Base-by-base conservation (phyloP, 129 eudicot genomes). In the Silybum marianum region DNA sequence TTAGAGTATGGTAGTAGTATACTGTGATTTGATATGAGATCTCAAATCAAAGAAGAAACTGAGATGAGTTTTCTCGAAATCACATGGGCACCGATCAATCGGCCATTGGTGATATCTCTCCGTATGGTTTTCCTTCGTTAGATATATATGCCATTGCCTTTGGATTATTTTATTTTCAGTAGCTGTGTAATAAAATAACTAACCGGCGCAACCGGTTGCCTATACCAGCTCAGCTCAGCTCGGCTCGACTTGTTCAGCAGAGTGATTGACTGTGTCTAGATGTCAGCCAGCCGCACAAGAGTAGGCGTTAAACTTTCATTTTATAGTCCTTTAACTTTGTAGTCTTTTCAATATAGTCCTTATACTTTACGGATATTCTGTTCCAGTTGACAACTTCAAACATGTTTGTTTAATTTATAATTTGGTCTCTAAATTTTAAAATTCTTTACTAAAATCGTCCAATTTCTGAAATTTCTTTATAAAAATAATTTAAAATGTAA, bases 131-230 rank as follows among this genome's bases (percentile, higher is more conserved):
- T 12, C 25, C 32, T 26, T 21, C 28, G 21, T 78, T 62, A 71
- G 48, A 80, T 82, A 46, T 82, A 82, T 68, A 32, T 68, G 66
- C 81, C 72, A 75, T 70, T 69, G 71, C 46, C 51, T 51, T 82
- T 75, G 7, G 63, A 68, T 75, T 82, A 68, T 48, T 75, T 22
- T 82, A 66, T 67, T 74, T 22, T 60, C 30, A 51, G 42, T 54
- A 38, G 32, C 39, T 16, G 82, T 82, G 76, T 82, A 63, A 39
- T 75, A 34, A 46, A 44, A 68, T 38, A n/a, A 36, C n/a, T 67
- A 75, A 81, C 80, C 54, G 76, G 80, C 1, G 51, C 18, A 82
- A 68, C 38, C 81, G 80, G 85, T 80, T 26, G n/a, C 72, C 6
- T 69, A 21, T 62, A 39, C 71, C 77, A 69, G 77, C 36, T 32